Evolutionary conservation across 345 rosid genomes (phyloP).

Genomic region (thale cress (Arabidopsis thaliana)): DNA sequence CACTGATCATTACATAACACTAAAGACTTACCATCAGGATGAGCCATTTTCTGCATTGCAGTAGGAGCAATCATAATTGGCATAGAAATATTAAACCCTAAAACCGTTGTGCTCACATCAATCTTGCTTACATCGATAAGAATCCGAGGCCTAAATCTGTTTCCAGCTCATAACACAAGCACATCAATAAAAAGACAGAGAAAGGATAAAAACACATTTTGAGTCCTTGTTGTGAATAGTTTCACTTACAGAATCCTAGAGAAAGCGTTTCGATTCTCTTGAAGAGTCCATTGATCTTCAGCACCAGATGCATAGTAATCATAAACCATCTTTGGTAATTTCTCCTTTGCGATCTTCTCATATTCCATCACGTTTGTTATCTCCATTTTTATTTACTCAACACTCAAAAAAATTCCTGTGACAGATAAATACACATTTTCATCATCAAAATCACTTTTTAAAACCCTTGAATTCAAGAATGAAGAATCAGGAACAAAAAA

Average conservation of each 20-base stretch:
- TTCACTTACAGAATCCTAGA: constrained; percentile 75
- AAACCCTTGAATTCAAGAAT: neutral
- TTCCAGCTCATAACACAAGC: constrained; percentile 18
- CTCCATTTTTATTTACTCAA: constrained; percentile 40
- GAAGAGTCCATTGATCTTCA: constrained; percentile 95
- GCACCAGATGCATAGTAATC: constrained; percentile 97
- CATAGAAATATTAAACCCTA: constrained; percentile 93
- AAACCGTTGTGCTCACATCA: constrained; percentile 69
- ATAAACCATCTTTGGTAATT: constrained; percentile 90
- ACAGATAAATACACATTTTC: neutral
- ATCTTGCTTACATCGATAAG: constrained; percentile 89
- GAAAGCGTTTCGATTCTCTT: constrained; percentile 83
- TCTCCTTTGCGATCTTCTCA: constrained; percentile 83
- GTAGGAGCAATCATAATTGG: constrained; percentile 98
- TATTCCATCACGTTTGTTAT: constrained; percentile 90
- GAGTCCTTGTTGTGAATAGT: neutral
- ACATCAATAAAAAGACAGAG: neutral
- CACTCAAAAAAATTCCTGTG: constrained; percentile 12
- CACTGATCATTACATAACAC: neutral
- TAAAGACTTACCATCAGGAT: constrained; percentile 63
- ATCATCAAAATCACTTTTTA: constrained; percentile 12
- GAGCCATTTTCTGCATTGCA: constrained; percentile 99
- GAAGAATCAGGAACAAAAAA: constrained; percentile 9
- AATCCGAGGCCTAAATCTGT: constrained; percentile 88
- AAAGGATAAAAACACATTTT: neutral